Evolutionary conservation across 2,329 filamentous ascomycete genomes (phyloP), one percentile per base, ranked within the genome.

Genomic region (Pochonia chlamydosporia): DNA sequence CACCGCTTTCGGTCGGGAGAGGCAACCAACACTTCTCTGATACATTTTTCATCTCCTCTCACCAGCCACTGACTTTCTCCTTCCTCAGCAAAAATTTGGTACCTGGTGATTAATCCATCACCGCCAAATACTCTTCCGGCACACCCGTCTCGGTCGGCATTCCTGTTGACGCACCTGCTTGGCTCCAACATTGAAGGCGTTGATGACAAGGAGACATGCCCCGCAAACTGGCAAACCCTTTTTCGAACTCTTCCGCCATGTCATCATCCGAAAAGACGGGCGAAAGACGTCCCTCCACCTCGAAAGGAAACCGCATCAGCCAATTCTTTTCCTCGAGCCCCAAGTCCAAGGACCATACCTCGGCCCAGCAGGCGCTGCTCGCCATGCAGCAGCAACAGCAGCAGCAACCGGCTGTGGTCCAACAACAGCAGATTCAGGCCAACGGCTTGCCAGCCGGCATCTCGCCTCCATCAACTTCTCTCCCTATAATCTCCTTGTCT

Each of bases 401-500:
- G 30, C 40, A 48, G 14, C 52, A 53, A 44, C 50, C 52, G 18
- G 5, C 35, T n/a, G 35, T 20, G 35, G 13, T 9, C 28, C 53
- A 50, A 25, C 28, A 49, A 28, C 47, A 50, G 45, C 50, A 52
- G 25, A 30, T 25, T 14, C 48, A 41, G 14, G 47, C 54, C 49
- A 69, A 69, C 50, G 63, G 70, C 44, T 73, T 79, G 44, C 77
- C 82, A 35, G 76, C 79, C 49, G 78, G 82, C 52, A 85, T 89
- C 60, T 84, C 82, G 54, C 79, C 82, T 49, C 78, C 89, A 36
- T 84, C 86, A 49, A 72, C 91, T 54, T 87, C 89, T 41, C 74
- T 96, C 59, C 92, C 92, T 33, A 92, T 86, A 46, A 96, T 97
- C 61, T 96, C 89, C 36, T 78, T 97, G 48, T 96, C 92, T 11